phyloP scores from a whole-genome alignment of 257 asterid genomes.

The Knoxia roxburghii region DNA sequence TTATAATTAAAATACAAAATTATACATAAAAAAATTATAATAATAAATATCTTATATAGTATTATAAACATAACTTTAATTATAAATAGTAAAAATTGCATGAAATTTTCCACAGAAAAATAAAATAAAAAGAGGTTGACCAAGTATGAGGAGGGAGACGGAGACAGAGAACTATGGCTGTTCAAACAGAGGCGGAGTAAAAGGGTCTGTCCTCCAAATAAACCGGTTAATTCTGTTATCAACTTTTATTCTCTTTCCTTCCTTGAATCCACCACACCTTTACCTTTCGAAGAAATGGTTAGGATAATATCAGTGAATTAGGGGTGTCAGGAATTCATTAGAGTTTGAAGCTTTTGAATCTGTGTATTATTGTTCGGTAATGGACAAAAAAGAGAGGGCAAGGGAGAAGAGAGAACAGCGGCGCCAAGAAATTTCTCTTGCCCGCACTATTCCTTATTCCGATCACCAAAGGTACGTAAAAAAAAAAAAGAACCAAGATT shows the following conservation, averaged over 20 bases:
- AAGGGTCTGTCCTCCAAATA: constrained; percentile 14
- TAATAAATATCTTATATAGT: too few species aligned
- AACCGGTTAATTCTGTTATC: constrained; percentile 14
- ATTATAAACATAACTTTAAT: too few species aligned
- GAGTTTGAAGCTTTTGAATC: background rate
- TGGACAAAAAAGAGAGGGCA: constrained; percentile 65
- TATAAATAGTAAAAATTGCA: too few species aligned
- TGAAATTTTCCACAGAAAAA: too few species aligned
- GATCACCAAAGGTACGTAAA: constrained; percentile 74
- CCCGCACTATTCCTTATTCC: constrained; percentile 73
- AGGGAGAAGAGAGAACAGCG: constrained; percentile 73
- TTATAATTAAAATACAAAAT: too few species aligned
- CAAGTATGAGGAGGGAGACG: background rate
- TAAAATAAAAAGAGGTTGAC: constrained; percentile 1
- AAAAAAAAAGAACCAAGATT: too few species aligned
- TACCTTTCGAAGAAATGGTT: background rate
- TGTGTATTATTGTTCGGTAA: constrained; percentile 9
- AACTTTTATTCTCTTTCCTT: background rate
- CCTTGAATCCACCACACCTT: background rate
- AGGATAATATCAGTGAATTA: background rate
- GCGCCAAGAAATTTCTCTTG: constrained; percentile 68
- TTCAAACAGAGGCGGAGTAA: constrained; percentile 14
- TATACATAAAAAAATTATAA: too few species aligned
- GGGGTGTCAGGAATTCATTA: background rate
- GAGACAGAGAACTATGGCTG: constrained; percentile 3